A percentile compares a stretch with the other conserved stretches of the same genome.
These are phyloP conservation scores for Chionographis japonica DNA, from an alignment of 106 monocot genomes.

Conservation along the genomic window DNA sequence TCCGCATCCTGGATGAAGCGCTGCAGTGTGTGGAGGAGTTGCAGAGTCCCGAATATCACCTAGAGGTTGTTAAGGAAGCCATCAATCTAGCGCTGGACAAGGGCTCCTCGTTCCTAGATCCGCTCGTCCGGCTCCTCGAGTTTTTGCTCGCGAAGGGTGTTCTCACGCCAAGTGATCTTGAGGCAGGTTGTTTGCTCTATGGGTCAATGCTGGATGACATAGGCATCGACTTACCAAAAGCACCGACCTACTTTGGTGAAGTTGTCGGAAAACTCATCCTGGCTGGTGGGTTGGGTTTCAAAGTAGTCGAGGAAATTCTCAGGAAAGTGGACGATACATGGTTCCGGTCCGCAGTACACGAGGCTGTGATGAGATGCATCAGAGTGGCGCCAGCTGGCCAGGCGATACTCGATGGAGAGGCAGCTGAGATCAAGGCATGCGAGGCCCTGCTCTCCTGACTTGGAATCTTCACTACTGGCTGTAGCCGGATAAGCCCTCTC, in stretches of 20 bases:
- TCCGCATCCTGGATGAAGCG: conserved; percentile 74
- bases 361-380: conserved; percentile 22
- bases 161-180: conserved; percentile 43
- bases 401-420: conserved; percentile 15
- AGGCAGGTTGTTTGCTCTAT: conserved; percentile 60
- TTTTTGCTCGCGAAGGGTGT: conserved; percentile 34
- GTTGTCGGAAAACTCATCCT: conserved; percentile 56
- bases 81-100: conserved; percentile 68
- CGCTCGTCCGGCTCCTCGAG: conserved; percentile 43
- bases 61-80: conserved; percentile 88
- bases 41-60: conserved; percentile 64
- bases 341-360: conserved; percentile 19
- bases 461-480: not conserved
- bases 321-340: conserved; percentile 56
- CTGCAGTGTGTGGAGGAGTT: conserved; percentile 79
- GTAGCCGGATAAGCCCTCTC: no score
- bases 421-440: conserved; percentile 33
- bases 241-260: conserved; percentile 68
- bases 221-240: conserved; percentile 74
- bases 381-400: conserved; percentile 27
- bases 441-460: conserved; percentile 19
- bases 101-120: conserved; percentile 30
- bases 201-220: conserved; percentile 73
- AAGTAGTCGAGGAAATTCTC: conserved; percentile 59
- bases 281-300: conserved; percentile 41